Evolutionary conservation across 352 stramenopile species (phyloP), one percentile per base, ranked within the genome.

Genomic region (Phytophthora cryptogea): DNA sequence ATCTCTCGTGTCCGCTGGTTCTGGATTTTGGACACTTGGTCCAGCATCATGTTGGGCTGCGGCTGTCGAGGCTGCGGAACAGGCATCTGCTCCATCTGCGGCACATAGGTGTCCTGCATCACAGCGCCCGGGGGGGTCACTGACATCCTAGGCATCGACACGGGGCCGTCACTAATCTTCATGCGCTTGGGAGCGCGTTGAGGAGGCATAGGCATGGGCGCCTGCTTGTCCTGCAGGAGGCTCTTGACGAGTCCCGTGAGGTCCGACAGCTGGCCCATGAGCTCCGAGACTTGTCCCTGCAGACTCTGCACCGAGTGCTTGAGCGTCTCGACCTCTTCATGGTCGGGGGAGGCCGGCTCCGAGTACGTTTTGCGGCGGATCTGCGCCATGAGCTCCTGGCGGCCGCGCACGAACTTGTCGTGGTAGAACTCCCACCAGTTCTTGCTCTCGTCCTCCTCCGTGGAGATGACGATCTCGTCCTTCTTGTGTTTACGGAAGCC

Each of bases 401-500:
- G 83, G 11, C 85, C 88, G 42, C 86, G 80, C 37, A 94, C 54
- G 57, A 97, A 97, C 67, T 96, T 92, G 23, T 94, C 84, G 62
- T 97, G 90, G 65, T 94, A 93, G 57, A 97, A 97, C 72, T 96
- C 88, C 88, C 88, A 96, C 83, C 88, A 95, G 55, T 92, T 88
- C 62, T 88, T 87, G 47, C 79, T 87, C 69, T 92, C 79, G 53
- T 93, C 85, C 55, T 89, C 66, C 35, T 80, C 74, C 23, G 70
- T 84, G 39, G 74, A 75, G 55, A 95, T 87, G 53, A 92, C 82
- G 57, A 93, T 93, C 69, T 95, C 86, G 54, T 94, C 86, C 57
- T 93, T 92, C 73, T 96, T 95, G 73, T 95, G 85, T 68, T 97
- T 97, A 53, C 90, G 90, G 72, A 97, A 97, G 41, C 90, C 90